Conservation (phyloP, 805 yeast species). For the Metschnikowia hibisci region DNA sequence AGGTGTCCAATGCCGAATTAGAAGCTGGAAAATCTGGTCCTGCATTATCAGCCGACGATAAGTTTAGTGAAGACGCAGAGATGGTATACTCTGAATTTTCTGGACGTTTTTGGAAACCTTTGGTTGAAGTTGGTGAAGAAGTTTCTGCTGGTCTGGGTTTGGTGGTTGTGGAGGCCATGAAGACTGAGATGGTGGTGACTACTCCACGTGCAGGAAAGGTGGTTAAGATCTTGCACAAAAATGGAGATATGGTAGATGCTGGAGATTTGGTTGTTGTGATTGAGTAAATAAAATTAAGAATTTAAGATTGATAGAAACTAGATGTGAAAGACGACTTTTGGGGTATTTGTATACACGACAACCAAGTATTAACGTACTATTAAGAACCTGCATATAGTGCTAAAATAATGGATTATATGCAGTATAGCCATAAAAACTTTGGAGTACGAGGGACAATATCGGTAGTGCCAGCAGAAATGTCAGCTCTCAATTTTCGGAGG, state of each 20-base stretch:
- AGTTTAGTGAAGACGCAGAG: slow-evolving; percentile 74
- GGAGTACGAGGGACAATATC: too few species aligned
- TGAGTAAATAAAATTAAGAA: slow-evolving; percentile 39
- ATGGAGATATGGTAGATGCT: slow-evolving; percentile 96
- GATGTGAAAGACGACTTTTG: too few species aligned
- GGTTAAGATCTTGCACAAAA: slow-evolving; percentile 64
- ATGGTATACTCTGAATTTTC: slow-evolving; percentile 89
- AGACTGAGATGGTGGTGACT: slow-evolving; percentile 89
- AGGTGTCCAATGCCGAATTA: slow-evolving; percentile 72
- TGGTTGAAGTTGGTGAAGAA: slow-evolving; percentile 72
- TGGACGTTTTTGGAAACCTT: slow-evolving; percentile 96
- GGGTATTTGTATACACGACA: too few species aligned
- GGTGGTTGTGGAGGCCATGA: slow-evolving; percentile 95
- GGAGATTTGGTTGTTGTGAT: slow-evolving; percentile 92
- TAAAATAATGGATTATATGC: too few species aligned
- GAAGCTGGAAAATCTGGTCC: slow-evolving; percentile 46
- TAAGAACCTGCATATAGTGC: too few species aligned
- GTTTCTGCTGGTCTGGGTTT: slow-evolving; percentile 75
- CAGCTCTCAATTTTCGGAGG: too few species aligned
- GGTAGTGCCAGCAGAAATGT: too few species aligned
- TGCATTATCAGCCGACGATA: slow-evolving; percentile 43
- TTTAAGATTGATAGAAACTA: too few species aligned
- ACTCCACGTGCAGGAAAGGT: slow-evolving; percentile 73
- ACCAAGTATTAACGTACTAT: too few species aligned
- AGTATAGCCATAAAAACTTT: too few species aligned